Base-by-base conservation (phyloP, 2,329 filamentous ascomycete species). In the Fusarium sp. region DNA sequence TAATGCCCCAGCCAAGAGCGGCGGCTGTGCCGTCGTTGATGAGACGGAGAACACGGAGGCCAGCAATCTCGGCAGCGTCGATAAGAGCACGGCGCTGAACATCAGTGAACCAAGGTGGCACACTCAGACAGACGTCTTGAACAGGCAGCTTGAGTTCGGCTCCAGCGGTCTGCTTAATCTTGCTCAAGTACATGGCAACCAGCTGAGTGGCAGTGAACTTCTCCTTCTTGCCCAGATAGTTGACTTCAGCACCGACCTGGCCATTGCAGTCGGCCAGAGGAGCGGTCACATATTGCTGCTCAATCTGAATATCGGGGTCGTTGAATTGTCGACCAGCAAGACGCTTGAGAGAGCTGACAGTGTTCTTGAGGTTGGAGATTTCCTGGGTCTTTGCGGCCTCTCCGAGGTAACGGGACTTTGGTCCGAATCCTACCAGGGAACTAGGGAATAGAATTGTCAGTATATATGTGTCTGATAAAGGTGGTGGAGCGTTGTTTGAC, bases 291-390 rank as follows among this genome's bases (percentile, higher is more conserved):
- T 90, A 98, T 80, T 97, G 89, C 85, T 97, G 93, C 89, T 99
- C 96, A 80, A 96, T 89, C 84, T 94, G 89, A 73, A 97, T 88
- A 88, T 99, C 96, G 81, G 96, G 94, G 81, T 99, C 96, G 82
- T 88, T 92, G 84, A 95, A 89, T 72, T 89, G 87, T 81, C 96
- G 94, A 80, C 96, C 96, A 80, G 93, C 92, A 78, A 99, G 91
- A 80, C 96, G 94, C 87, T 97, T 97, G 79, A 99, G 89, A 76
- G 91, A 95, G 83, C 90, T 88, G 85, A 99, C 93, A 77, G 96
- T 99, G 89, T 99, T 99, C 88, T 98, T 99, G 80, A 98, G 91
- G 88, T 99, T 99, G 80, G 95, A 97, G 82, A 97, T 97, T 86
- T 99, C 96, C 86, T 98, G 95, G 76, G 95, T 98, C 90, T 98